A percentile compares a stretch with the other conserved stretches of the same genome.
Conservation (phyloP, 2,329 filamentous ascomycete species). For the Chaetomiaceae sp. region DNA sequence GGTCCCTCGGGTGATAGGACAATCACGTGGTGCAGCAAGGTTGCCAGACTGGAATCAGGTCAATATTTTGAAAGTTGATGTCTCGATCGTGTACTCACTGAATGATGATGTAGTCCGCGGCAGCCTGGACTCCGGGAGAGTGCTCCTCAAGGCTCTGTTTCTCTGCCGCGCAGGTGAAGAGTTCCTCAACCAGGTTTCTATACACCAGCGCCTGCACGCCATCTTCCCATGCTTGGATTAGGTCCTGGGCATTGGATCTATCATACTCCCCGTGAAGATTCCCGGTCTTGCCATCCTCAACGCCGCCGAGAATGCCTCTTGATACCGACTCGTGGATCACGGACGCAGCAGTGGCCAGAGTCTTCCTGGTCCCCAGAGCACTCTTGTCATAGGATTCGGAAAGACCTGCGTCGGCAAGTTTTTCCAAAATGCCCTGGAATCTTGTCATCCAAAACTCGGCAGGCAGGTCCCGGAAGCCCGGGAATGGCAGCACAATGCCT, state of each 20-base stretch:
- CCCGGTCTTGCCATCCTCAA: constrained; percentile 33
- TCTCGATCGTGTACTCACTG: too few species aligned
- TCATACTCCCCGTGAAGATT: constrained; percentile 48
- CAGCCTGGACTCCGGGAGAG: constrained; percentile 56
- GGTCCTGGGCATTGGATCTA: constrained; percentile 52
- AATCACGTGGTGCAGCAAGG: constrained; percentile 69
- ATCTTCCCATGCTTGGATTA: constrained; percentile 62
- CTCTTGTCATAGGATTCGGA: constrained; percentile 83
- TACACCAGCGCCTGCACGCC: constrained; percentile 64
- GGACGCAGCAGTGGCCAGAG: constrained; percentile 66
- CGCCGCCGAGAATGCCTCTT: constrained; percentile 61
- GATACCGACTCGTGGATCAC: constrained; percentile 66
- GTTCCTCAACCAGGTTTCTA: constrained; percentile 59
- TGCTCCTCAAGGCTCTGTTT: constrained; percentile 62
- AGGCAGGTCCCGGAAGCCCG: constrained; percentile 60
- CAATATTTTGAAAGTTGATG: too few species aligned
- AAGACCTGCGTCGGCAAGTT: constrained; percentile 63
- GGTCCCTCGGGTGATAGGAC: constrained; percentile 71
- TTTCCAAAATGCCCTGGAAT: constrained; percentile 54
- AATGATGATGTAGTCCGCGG: constrained; percentile 63
- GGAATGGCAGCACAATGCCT: constrained; percentile 60
- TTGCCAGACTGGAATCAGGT: constrained; percentile 55
- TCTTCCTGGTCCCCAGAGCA: constrained; percentile 67
- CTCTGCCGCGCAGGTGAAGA: constrained; percentile 58
- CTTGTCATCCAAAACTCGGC: constrained; percentile 62